A percentile compares a stretch with the other conserved stretches of the same genome.
phyloP scores from a whole-genome alignment of 2,329 filamentous ascomycete species.

The Microcyclospora tardicrescens region DNA sequence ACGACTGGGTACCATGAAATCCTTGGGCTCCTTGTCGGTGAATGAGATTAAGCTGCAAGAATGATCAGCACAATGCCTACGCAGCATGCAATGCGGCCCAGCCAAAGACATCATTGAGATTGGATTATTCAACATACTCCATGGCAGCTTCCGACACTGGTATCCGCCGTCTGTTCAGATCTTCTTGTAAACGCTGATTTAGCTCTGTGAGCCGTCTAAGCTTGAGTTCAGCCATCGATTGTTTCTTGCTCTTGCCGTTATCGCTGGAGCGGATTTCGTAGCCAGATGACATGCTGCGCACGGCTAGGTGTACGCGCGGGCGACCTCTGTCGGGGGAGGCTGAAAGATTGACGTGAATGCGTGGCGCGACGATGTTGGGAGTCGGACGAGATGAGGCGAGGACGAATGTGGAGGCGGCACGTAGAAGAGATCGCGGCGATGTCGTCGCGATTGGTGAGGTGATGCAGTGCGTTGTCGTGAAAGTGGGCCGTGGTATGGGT shows the following conservation, averaged over 20 bases:
- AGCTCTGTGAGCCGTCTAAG: conserved; percentile 90
- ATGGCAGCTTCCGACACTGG: conserved; percentile 82
- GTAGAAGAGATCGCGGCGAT: no score
- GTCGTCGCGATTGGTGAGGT: no score
- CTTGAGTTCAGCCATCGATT: conserved; percentile 98
- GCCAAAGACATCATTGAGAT: no score
- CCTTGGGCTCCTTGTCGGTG: conserved; percentile 84
- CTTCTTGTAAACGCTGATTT: conserved; percentile 89
- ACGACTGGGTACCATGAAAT: conserved; percentile 97
- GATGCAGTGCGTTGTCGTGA: background rate
- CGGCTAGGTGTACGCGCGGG: background rate
- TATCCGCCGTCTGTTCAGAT: conserved; percentile 87
- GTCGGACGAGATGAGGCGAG: no score
- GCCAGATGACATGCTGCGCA: conserved; percentile 41
- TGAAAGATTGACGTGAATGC: conserved; percentile 7
- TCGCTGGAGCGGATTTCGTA: conserved; percentile 55
- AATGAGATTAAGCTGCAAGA: conserved; percentile 81
- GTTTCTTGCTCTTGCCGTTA: conserved; percentile 79
- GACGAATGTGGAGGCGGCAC: no score
- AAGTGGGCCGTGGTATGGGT: background rate
- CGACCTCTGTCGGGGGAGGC: conserved; percentile 2
- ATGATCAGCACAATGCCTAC: conserved; percentile 5
- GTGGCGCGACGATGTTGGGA: background rate
- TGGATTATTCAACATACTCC: conserved; percentile 29
- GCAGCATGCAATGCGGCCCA: background rate